Evolutionary conservation across 768 basidiomycete species (phyloP), one percentile per base, ranked within the genome.

Genomic region (Boletus reticulatus): DNA sequence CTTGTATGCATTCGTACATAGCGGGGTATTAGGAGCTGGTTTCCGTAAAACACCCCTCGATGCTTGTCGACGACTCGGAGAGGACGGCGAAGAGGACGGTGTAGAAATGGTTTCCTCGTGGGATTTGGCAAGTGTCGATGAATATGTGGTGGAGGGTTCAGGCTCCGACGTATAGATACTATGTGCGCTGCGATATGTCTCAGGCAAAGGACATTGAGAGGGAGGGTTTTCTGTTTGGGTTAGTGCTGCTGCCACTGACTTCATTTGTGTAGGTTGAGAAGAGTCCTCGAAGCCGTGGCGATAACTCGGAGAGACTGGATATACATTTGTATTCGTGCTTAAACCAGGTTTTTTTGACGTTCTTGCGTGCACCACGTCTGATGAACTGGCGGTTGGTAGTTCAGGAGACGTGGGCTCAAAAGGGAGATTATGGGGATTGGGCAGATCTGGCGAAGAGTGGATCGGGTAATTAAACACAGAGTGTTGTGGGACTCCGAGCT

Each of bases 401-500:
- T 19, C 32, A 13, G 41, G 38, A 34, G 59, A 50, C 24, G 19
- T 41, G 19, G 49, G 20, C 16, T 47, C 41, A 16, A 4, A 22
- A 34, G 52, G 48, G 36, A 48, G 39, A 11, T 32, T 34, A 29
- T 72, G 56, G 9, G 68, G 68, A 50, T 69, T 69, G 31, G 68
- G 68, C 16, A 70, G 42, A 39, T 58, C 60, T 34, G 45, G 60
- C 24, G 56, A 59, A 46, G 53, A 65, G 14, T 50, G 38, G 10
- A 46, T 29, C 5, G 63, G 57, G 31, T 63, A 43, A 43, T 69
- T 70, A 19, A 63, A 42, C 32, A 72, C 68, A 17, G 68, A 69
- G 43, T 69, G 70, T 27, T 72, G 70, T 19, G 70, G 60, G 9
- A 69, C 56, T 32, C 68, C 70, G 27, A 72, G 56, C 31, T 72